Conservation (phyloP, 2,329 filamentous ascomycete genomes). For the Ceratocystiopsis brevicomis region DNA sequence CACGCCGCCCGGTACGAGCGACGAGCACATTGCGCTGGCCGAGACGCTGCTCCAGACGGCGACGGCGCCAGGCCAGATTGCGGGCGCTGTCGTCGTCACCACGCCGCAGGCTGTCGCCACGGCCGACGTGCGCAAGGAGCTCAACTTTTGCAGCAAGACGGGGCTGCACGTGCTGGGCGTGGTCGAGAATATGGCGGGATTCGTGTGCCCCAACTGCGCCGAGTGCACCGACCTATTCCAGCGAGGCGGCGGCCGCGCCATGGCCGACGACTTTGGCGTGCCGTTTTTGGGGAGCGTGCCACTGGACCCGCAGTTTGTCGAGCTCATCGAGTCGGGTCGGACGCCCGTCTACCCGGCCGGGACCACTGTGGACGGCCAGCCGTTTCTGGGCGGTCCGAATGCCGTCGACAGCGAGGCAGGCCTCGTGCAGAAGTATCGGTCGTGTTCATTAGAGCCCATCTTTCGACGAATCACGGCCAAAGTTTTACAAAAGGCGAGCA, state of each 20-base stretch:
- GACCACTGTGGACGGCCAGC: slow-evolving; percentile 39
- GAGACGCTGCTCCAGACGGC: slow-evolving; percentile 53
- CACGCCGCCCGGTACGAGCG: slow-evolving; percentile 86
- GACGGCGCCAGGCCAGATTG: slow-evolving; percentile 46
- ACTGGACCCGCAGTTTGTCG: slow-evolving; percentile 82
- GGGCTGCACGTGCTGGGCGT: slow-evolving; percentile 67
- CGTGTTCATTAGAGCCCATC: slow-evolving; percentile 50
- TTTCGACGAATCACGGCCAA: slow-evolving; percentile 45
- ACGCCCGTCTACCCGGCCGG: slow-evolving; percentile 50
- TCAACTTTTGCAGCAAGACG: slow-evolving; percentile 84
- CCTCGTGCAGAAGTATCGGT: slow-evolving; percentile 53
- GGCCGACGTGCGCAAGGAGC: slow-evolving; percentile 81
- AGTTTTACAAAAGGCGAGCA: slow-evolving; percentile 13
- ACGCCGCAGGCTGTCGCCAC: slow-evolving; percentile 90
- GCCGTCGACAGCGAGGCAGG: slow-evolving; percentile 15
- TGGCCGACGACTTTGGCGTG: slow-evolving; percentile 74
- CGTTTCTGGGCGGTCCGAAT: slow-evolving; percentile 19
- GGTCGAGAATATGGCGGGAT: slow-evolving; percentile 91
- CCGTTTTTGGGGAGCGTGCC: slow-evolving; percentile 73
- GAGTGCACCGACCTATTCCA: slow-evolving; percentile 91
- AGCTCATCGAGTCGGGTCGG: slow-evolving; percentile 58
- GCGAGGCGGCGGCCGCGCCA: slow-evolving; percentile 71
- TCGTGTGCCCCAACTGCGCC: slow-evolving; percentile 59
- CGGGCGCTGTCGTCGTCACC: slow-evolving; percentile 84
- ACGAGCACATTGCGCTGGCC: slow-evolving; percentile 90